These are phyloP conservation scores for Testicularia cyperi DNA, from an alignment of 1,284 basidiomycete species.

Conservation along the genomic window DNA sequence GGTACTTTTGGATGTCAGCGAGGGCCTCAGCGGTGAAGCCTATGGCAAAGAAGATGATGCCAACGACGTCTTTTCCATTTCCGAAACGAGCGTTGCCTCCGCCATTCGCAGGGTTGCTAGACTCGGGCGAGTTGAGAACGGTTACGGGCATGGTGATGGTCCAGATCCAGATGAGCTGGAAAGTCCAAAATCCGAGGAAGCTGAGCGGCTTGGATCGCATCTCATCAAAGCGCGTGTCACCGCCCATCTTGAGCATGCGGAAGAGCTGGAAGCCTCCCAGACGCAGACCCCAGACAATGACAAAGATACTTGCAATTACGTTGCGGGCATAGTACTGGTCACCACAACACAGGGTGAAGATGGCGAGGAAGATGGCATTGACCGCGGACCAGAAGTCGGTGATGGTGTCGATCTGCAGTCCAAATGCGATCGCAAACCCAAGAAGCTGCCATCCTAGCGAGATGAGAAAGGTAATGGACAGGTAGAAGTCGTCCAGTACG, in stretches of 20 bases:
- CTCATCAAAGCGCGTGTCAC: constrained; percentile 55
- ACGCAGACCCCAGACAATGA: constrained; percentile 63
- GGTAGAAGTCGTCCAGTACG: constrained; percentile 68
- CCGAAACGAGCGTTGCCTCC: constrained; percentile 37
- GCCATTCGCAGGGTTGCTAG: constrained; percentile 21
- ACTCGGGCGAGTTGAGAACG: constrained; percentile 49
- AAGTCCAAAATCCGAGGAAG: constrained; percentile 40
- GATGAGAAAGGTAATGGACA: constrained; percentile 70
- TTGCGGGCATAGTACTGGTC: constrained; percentile 67
- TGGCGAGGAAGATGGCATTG: constrained; percentile 55
- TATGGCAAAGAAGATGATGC: constrained; percentile 69
- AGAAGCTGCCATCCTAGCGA: constrained; percentile 70
- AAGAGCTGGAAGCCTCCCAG: constrained; percentile 56
- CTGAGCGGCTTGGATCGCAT: constrained; percentile 48
- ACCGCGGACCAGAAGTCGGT: constrained; percentile 53
- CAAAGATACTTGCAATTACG: constrained; percentile 64
- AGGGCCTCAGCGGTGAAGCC: constrained; percentile 69
- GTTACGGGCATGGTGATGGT: constrained; percentile 46
- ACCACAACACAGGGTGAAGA: constrained; percentile 60
- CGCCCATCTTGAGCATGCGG: constrained; percentile 56
- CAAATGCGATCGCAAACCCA: constrained; percentile 67
- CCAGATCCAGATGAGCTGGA: constrained; percentile 53
- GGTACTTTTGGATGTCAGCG: constrained; percentile 69
- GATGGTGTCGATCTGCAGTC: constrained; percentile 55
- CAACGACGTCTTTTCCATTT: constrained; percentile 67